These are phyloP conservation scores for Echinochloa phyllopogon DNA, from an alignment of 176 grass and related monocot genomes.

Conservation along the genomic window DNA sequence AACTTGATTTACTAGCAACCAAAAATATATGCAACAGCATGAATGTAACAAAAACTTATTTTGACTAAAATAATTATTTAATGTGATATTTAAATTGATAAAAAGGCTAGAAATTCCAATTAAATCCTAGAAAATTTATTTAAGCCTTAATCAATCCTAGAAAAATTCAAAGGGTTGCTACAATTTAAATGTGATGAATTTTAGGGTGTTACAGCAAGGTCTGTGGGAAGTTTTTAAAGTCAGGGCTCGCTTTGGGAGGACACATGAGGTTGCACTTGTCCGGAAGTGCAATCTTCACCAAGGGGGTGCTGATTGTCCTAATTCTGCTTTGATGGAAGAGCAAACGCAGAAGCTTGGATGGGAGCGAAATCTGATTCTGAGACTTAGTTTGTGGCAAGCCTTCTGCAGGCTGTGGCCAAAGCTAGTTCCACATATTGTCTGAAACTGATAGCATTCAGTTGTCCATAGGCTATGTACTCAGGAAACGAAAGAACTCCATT, in stretches of 20 bases:
- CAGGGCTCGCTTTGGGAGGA: slow-evolving; percentile 51
- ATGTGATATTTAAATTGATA: too few species aligned
- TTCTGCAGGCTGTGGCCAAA: slow-evolving; percentile 24
- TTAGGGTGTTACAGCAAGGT: too few species aligned
- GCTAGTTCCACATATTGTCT: neutral
- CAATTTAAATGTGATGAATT: too few species aligned
- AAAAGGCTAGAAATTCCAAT: too few species aligned
- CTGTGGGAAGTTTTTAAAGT: slow-evolving; percentile 50
- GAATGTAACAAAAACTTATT: too few species aligned
- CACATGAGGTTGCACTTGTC: slow-evolving; percentile 42
- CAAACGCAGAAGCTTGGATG: slow-evolving; percentile 13
- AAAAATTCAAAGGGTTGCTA: too few species aligned
- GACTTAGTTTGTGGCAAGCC: neutral
- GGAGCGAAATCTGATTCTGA: slow-evolving; percentile 9
- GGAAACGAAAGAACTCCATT: neutral
- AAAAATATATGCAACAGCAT: too few species aligned
- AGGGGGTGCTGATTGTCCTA: neutral
- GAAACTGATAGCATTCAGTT: neutral
- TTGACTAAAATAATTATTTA: too few species aligned
- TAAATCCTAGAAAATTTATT: too few species aligned
- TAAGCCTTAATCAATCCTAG: too few species aligned
- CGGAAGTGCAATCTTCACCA: neutral
- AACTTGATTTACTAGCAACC: too few species aligned
- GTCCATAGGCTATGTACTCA: neutral
- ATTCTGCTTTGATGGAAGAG: slow-evolving; percentile 27